Percentiles rank a stretch among this genome's conserved stretches.
Conservation (phyloP, 2,329 filamentous ascomycete species). For the Ophiocordyceps australis region DNA sequence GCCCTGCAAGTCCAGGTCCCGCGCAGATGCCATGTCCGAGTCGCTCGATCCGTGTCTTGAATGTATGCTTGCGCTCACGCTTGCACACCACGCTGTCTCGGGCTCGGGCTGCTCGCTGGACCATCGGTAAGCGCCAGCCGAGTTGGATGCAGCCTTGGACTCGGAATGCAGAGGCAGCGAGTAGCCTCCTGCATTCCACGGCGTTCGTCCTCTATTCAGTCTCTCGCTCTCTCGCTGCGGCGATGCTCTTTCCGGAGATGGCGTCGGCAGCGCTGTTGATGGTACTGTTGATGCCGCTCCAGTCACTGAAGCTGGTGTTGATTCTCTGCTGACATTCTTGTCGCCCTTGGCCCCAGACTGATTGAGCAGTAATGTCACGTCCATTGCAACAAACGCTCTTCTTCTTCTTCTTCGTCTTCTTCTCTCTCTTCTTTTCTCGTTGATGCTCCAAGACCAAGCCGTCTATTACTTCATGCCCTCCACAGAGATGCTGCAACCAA, state of each 20-base stretch:
- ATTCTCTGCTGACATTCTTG: slow-evolving; percentile 3
- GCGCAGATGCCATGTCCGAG: slow-evolving; percentile 5
- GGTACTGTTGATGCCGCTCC: slow-evolving; percentile 1
- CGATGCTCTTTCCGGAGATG: slow-evolving; percentile 13
- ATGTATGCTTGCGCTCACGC: slow-evolving; percentile 6
- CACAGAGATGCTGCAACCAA: too few species aligned
- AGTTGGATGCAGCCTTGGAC: slow-evolving; percentile 11
- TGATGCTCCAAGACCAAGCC: too few species aligned
- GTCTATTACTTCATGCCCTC: too few species aligned
- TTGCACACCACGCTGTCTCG: slow-evolving; percentile 4
- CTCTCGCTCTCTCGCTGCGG: slow-evolving; percentile 7
- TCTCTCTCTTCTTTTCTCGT: too few species aligned
- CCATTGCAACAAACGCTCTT: slow-evolving; percentile 17
- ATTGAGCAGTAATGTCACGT: slow-evolving; percentile 22
- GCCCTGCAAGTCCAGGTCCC: not conserved
- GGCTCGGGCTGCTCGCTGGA: slow-evolving; percentile 7
- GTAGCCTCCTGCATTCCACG: slow-evolving; percentile 33
- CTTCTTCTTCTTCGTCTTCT: too few species aligned
- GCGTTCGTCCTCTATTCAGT: slow-evolving; percentile 16
- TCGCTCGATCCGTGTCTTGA: slow-evolving; percentile 14
- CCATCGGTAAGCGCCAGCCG: slow-evolving; percentile 7
- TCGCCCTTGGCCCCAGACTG: slow-evolving; percentile 8
- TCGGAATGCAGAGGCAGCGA: slow-evolving; percentile 23
- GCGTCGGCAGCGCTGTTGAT: slow-evolving; percentile 11
- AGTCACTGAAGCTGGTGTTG: slow-evolving; percentile 2